Conservation (phyloP, 129 eudicot species). For the Logfia minima region DNA sequence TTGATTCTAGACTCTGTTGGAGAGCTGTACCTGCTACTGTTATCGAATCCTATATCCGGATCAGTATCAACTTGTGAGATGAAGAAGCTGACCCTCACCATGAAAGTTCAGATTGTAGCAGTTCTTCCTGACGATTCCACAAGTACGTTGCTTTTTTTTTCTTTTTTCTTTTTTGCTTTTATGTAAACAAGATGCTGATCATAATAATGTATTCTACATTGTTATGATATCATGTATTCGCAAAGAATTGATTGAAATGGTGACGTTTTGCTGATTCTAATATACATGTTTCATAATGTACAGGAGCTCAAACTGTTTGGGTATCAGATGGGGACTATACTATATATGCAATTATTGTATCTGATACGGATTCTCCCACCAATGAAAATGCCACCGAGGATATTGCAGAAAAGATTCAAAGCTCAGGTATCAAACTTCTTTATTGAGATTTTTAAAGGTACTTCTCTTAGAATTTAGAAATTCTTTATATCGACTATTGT, state of each 20-base stretch:
- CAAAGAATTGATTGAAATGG: slow-evolving; percentile 8
- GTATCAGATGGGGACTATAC: slow-evolving; percentile 79
- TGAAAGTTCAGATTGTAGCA: slow-evolving; percentile 67
- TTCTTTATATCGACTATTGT: not conserved
- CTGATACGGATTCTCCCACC: slow-evolving; percentile 48
- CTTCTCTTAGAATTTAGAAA: not conserved
- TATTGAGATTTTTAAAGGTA: not conserved
- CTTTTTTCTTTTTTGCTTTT: slow-evolving; percentile 1
- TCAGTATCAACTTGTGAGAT: slow-evolving; percentile 45
- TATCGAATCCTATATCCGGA: slow-evolving; percentile 49
- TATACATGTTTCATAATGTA: slow-evolving; percentile 19
- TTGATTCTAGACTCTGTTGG: slow-evolving; percentile 71
- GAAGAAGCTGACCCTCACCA: slow-evolving; percentile 55
- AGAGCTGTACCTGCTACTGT: slow-evolving; percentile 54
- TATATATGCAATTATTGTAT: slow-evolving; percentile 50
- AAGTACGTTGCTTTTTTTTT: slow-evolving; percentile 33
- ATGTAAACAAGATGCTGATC: not conserved
- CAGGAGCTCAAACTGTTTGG: slow-evolving; percentile 79
- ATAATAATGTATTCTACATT: not conserved
- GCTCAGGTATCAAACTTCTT: slow-evolving; percentile 43
- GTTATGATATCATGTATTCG: not conserved
- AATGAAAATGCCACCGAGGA: slow-evolving; percentile 43
- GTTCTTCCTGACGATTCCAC: slow-evolving; percentile 65
- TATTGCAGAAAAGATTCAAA: slow-evolving; percentile 40
- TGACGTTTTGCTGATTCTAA: slow-evolving; percentile 26